These are phyloP conservation scores for Geotrichum europaeum DNA, from an alignment of 1,139 yeast species.

Conservation along the genomic window DNA sequence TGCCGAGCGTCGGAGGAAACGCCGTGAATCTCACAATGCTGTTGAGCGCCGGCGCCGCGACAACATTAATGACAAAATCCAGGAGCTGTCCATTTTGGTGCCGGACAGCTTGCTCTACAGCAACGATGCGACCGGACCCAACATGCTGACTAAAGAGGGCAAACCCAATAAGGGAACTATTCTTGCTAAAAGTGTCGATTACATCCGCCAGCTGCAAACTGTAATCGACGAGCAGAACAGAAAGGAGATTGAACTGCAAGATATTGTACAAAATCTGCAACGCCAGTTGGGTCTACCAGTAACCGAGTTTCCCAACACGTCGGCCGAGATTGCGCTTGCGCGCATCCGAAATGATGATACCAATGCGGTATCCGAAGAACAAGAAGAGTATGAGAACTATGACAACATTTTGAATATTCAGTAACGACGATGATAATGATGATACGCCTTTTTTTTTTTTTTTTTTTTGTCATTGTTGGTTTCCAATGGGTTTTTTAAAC, in stretches of 20 bases:
- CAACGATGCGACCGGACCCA: constrained; percentile 9
- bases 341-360: constrained; percentile 38
- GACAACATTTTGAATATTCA: not conserved
- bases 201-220: constrained; percentile 66
- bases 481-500: not conserved
- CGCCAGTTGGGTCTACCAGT: constrained; percentile 39
- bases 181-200: constrained; percentile 76
- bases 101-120: constrained; percentile 55
- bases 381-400: not conserved
- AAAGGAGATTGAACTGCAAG: constrained; percentile 66
- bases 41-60: constrained; percentile 71
- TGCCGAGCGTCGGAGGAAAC: constrained; percentile 37
- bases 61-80: constrained; percentile 83
- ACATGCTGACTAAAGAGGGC: constrained; percentile 67
- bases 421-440: constrained; percentile 9
- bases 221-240: constrained; percentile 53
- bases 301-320: constrained; percentile 57
- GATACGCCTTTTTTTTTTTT: constrained; percentile 16
- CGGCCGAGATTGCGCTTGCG: constrained; percentile 74
- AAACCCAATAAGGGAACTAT: constrained; percentile 93
- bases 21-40: constrained; percentile 42
- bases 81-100: constrained; percentile 64
- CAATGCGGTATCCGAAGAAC: constrained; percentile 68
- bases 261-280: constrained; percentile 53
- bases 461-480: not conserved